These are phyloP conservation scores for Claviceps purpurea DNA, from an alignment of 2,329 filamentous ascomycete genomes.

Conservation along the genomic window DNA sequence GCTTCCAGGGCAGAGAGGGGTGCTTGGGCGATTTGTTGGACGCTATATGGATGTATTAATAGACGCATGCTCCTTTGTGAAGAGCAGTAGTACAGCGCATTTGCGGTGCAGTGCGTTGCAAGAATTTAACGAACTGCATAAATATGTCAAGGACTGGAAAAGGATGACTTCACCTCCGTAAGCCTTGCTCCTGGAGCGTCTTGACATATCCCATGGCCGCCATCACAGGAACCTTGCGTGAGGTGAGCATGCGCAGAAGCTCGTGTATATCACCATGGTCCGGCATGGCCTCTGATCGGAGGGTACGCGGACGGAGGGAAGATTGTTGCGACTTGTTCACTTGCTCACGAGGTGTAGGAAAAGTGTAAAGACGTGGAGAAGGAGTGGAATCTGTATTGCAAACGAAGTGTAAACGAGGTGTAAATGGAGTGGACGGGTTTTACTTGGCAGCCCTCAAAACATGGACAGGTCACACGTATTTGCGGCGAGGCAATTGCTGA, in stretches of 20 bases:
- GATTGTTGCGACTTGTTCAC: too few relatives aligned
- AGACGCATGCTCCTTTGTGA: background rate
- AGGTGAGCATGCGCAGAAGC: conserved; percentile 45
- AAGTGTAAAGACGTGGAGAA: too few relatives aligned
- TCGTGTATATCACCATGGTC: conserved; percentile 47
- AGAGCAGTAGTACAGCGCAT: too few relatives aligned
- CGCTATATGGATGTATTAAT: conserved; percentile 21
- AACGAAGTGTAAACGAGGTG: too few relatives aligned
- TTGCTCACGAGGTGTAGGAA: too few relatives aligned
- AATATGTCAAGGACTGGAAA: background rate
- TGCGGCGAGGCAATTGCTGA: too few relatives aligned
- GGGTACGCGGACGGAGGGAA: background rate
- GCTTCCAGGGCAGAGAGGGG: conserved; percentile 29
- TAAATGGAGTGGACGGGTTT: too few relatives aligned
- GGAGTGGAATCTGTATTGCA: too few relatives aligned
- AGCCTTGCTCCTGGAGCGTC: conserved; percentile 38
- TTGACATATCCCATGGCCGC: conserved; percentile 46
- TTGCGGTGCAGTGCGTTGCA: too few relatives aligned
- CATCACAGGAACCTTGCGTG: conserved; percentile 45
- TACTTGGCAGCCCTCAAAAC: too few relatives aligned
- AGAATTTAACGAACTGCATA: background rate
- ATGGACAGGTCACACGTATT: too few relatives aligned
- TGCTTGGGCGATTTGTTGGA: conserved; percentile 41
- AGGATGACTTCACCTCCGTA: conserved; percentile 36
- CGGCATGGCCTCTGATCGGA: conserved; percentile 27